Percentiles rank a stretch among this genome's conserved stretches.
Conservation (phyloP, 495 filamentous ascomycete genomes). For the Aspergillus affinis region DNA sequence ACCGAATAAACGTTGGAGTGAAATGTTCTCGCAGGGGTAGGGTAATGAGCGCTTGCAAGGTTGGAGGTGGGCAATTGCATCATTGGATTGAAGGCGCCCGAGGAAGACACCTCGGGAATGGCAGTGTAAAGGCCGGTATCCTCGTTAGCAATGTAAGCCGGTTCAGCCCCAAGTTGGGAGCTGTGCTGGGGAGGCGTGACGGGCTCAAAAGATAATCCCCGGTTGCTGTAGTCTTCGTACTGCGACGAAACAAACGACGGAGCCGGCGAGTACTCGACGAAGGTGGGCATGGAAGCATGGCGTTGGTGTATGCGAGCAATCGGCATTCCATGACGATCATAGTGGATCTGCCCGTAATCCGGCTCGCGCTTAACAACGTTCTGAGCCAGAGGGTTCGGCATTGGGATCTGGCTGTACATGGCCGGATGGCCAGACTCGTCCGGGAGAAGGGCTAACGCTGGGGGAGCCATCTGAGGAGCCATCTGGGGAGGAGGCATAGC, state of each 20-base stretch:
- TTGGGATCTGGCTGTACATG: constrained; percentile 66
- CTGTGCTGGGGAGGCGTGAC: constrained; percentile 92
- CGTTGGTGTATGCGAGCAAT: constrained; percentile 79
- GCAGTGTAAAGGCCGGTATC: constrained; percentile 94
- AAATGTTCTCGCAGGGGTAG: constrained; percentile 64
- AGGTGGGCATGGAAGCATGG: constrained; percentile 95
- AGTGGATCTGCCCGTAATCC: constrained; percentile 73
- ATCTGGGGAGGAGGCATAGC: constrained; percentile 80
- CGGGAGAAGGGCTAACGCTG: constrained; percentile 72
- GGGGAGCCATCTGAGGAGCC: constrained; percentile 67
- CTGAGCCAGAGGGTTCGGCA: constrained; percentile 60
- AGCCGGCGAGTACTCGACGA: constrained; percentile 95
- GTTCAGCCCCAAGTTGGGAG: constrained; percentile 74
- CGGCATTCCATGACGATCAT: constrained; percentile 87
- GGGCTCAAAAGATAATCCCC: constrained; percentile 93
- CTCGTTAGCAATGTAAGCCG: constrained; percentile 96
- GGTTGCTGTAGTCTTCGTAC: constrained; percentile 95
- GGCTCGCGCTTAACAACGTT: constrained; percentile 79
- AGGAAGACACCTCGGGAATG: constrained; percentile 74
- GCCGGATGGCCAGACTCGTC: constrained; percentile 78
- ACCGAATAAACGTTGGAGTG: constrained; percentile 88
- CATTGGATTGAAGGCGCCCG: constrained; percentile 67
- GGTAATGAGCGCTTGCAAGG: constrained; percentile 71
- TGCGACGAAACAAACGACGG: constrained; percentile 97
- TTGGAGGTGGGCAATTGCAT: constrained; percentile 91